Evolutionary conservation across 2,329 filamentous ascomycete genomes (phyloP), one percentile per base, ranked within the genome.

Genomic region (Tolypocladium tropicale): DNA sequence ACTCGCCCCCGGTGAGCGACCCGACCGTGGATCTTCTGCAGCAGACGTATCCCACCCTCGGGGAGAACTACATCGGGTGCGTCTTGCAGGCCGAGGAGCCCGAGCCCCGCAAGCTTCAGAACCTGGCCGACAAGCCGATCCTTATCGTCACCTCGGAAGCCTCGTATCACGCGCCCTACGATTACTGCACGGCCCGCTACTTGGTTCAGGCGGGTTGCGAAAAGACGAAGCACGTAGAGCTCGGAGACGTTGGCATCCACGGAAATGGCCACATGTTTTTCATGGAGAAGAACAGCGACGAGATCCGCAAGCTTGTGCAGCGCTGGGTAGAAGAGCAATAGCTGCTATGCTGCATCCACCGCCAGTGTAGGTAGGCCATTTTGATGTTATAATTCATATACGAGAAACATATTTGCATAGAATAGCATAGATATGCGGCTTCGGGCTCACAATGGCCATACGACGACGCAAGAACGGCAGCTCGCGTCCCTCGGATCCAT

Each of bases 241-340:
- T 78, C 25, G 67, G 57, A 6, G 65, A 74, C 33, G 61, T 63
- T 7, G 73, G 72, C 4, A 69, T 78, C 37, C 59, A 65, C 39
- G 76, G 76, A 9, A 78, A 78, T 56, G 74, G 72, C 0, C 76
- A 78, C 64, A 72, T 78, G 70, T 70, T 75, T 56, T 76, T 78
- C 57, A 64, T 78, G 67, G 76, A 78, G 67, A 72, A 70, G 66
- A 79, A 79, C 60, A 78, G 72, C 55, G 63, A 72, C 57, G 59
- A 69, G 48, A 73, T 77, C 51, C 62, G 66, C 36, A 46, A 50
- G 28, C 55, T 62, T 14, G 32, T 68, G 3, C 54, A 63, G n/a
- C 36, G 55, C 4, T 69, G 65, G 65, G 62, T 67, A 21, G 2
- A 46, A 12, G 30, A 7, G 3, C 11, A 51, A 25, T 33, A 25